A percentile compares a stretch with the other conserved stretches of the same genome.
Evolutionary conservation across 108 stramenopile species (phyloP).

Genomic region (Discostella stelligeroides): DNA sequence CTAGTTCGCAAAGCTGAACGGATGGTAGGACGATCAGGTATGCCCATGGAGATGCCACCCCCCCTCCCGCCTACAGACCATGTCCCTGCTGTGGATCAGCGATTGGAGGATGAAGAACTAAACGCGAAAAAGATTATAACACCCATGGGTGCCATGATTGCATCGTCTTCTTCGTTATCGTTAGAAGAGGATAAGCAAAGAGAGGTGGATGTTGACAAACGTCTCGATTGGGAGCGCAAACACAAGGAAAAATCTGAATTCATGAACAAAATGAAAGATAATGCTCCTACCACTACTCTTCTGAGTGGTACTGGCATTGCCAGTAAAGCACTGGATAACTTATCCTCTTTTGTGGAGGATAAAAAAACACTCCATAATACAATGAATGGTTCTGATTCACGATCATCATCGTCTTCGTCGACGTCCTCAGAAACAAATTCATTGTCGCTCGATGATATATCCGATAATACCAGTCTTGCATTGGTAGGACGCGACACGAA

Average conservation of each 20-base stretch:
- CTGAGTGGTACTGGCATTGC: constrained; percentile 29
- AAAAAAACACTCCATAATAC: constrained; percentile 51
- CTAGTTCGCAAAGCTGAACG: constrained; percentile 42
- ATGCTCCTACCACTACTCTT: constrained; percentile 53
- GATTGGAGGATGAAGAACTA: background rate
- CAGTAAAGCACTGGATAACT: constrained; percentile 34
- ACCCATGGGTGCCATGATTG: constrained; percentile 30
- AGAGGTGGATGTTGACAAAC: constrained; percentile 42
- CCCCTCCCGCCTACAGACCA: constrained; percentile 22
- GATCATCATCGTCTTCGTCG: constrained; percentile 1
- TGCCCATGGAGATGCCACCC: constrained; percentile 52
- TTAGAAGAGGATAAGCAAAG: constrained; percentile 42
- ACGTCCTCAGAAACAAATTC: background rate
- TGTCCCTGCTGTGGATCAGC: constrained; percentile 31
- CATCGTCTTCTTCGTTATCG: constrained; percentile 3
- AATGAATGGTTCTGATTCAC: constrained; percentile 24
- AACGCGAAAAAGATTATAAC: constrained; percentile 1
- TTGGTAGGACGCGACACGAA: background rate
- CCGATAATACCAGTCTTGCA: background rate
- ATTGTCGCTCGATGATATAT: constrained; percentile 1
- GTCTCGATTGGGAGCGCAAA: constrained; percentile 65
- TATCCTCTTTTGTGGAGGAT: constrained; percentile 39
- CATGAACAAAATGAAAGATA: constrained; percentile 13
- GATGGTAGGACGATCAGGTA: constrained; percentile 66
- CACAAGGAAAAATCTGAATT: constrained; percentile 8